A percentile compares a stretch with the other conserved stretches of the same genome.
phyloP scores from a whole-genome alignment of 2,329 filamentous ascomycete genomes.

The Beauveria sp. region DNA sequence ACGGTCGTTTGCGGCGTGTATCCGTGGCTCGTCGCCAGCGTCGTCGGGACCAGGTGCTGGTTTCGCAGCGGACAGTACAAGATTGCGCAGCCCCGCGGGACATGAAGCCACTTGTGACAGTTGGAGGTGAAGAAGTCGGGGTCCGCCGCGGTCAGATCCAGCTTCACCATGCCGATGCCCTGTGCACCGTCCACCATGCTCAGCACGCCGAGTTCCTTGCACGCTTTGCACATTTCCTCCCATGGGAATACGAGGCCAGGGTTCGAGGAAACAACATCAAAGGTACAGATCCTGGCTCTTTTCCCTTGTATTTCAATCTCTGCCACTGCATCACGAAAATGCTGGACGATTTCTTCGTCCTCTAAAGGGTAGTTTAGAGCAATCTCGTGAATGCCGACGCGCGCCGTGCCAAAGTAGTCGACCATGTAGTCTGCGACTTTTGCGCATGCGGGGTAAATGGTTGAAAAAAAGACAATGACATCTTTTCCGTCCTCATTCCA shows the following conservation, averaged over 20 bases:
- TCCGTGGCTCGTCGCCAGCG: constrained; percentile 74
- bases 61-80: constrained; percentile 73
- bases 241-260: constrained; percentile 79
- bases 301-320: constrained; percentile 47
- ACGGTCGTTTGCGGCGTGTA: constrained; percentile 45
- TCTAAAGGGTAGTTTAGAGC: constrained; percentile 59
- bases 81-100: constrained; percentile 67
- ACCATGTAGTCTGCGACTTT: constrained; percentile 63
- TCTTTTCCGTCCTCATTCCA: constrained; percentile 67
- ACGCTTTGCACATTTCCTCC: constrained; percentile 56
- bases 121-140: constrained; percentile 86
- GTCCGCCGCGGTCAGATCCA: constrained; percentile 60
- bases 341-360: constrained; percentile 56
- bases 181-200: constrained; percentile 82
- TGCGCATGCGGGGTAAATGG: constrained; percentile 70
- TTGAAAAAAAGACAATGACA: constrained; percentile 70
- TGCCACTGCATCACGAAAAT: constrained; percentile 53
- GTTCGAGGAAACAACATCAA: constrained; percentile 72
- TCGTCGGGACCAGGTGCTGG: constrained; percentile 65
- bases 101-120: constrained; percentile 84
- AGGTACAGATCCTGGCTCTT: constrained; percentile 56
- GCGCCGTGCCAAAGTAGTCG: constrained; percentile 49
- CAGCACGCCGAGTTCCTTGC: constrained; percentile 58
- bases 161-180: constrained; percentile 67
- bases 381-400: constrained; percentile 45